These are phyloP conservation scores for Gleditsia sinensis DNA, from an alignment of 306 rosid species.

Conservation along the genomic window DNA sequence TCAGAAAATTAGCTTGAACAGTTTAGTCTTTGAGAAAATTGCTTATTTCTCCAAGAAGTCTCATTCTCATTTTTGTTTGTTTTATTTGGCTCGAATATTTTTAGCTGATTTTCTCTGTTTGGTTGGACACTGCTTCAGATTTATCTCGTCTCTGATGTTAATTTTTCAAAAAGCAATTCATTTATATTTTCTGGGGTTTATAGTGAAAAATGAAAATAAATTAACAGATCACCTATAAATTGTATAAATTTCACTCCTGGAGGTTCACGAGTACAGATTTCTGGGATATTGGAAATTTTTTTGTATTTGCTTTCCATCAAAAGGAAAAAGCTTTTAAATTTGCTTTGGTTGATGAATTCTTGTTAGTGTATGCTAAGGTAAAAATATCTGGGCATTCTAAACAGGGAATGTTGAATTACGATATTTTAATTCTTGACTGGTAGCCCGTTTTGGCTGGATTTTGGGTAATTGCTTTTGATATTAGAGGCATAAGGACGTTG, in stretches of 20 bases:
- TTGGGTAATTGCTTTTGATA: conserved; percentile 30
- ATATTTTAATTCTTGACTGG: conserved; percentile 59
- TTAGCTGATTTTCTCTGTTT: too few relatives aligned
- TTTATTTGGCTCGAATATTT: conserved; percentile 13
- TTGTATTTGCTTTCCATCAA: too few relatives aligned
- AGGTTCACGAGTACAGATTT: background rate
- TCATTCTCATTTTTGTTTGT: conserved; percentile 25
- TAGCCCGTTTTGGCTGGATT: conserved; percentile 47
- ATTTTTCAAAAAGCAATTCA: background rate
- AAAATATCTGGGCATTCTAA: conserved; percentile 17
- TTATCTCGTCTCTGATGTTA: conserved; percentile 10
- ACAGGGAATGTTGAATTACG: conserved; percentile 57
- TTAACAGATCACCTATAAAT: background rate
- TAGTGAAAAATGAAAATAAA: background rate
- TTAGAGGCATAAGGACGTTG: conserved; percentile 22
- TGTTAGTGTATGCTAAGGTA: conserved; percentile 24
- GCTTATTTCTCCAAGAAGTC: background rate
- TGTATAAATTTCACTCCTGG: background rate
- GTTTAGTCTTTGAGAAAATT: background rate
- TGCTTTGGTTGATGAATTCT: conserved; percentile 4
- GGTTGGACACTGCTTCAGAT: conserved; percentile 14
- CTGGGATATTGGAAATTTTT: too few relatives aligned
- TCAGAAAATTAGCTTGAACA: conserved; percentile 14
- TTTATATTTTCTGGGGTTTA: background rate
- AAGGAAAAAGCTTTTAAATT: background rate